Base-by-base conservation (phyloP, 2,329 filamentous ascomycete species). In the Colletotrichum falcatum region DNA sequence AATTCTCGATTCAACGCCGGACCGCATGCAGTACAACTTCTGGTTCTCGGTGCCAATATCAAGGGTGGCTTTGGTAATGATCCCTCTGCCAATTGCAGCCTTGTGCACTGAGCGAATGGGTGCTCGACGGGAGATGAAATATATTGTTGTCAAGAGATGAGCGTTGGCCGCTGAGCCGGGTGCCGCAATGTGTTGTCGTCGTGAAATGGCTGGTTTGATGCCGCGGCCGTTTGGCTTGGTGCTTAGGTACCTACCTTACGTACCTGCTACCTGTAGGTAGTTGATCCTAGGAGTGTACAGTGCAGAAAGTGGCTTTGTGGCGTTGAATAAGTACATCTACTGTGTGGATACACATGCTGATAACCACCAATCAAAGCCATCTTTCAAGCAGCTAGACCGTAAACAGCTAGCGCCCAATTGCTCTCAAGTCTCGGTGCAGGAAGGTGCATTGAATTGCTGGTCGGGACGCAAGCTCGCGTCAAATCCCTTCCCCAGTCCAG, bases 401-500 rank as follows among this genome's bases (percentile, higher is more conserved):
- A 56, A 20, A 1, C 23, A 44, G 35, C 58, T 67, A 67, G 64
- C 51, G 51, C 16, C 11, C 51, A 67, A 70, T 67, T 58, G 67
- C 55, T 56, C 39, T 16, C 33, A 60, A 37, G 44, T 26, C 30
- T 54, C 26, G 59, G 23, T 23, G 59, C 59, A 48, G 42, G 46
- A 54, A 65, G 64, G 59, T 71, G 60, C 53, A 68, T 20, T 61
- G 23, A 28, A 54, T 63, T 63, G 68, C 51, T 62, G 44, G 49
- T 44, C 12, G 23, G 23, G 20, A 61, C n/a, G 49, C 56, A 70
- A 49, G 58, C 66, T 62, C 68, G 68, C 68, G 59, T 71, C 68
- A 71, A 70, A 68, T 71, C 68, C 68, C 65, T 71, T 71, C 65
- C n/a, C 53, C 37, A 33, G 67, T 44, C 67, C 39, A 20, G 37